Evolutionary conservation across 2,329 filamentous ascomycete genomes (phyloP), one percentile per base, ranked within the genome.

Genomic region (Cryoendolithus antarcticus): DNA sequence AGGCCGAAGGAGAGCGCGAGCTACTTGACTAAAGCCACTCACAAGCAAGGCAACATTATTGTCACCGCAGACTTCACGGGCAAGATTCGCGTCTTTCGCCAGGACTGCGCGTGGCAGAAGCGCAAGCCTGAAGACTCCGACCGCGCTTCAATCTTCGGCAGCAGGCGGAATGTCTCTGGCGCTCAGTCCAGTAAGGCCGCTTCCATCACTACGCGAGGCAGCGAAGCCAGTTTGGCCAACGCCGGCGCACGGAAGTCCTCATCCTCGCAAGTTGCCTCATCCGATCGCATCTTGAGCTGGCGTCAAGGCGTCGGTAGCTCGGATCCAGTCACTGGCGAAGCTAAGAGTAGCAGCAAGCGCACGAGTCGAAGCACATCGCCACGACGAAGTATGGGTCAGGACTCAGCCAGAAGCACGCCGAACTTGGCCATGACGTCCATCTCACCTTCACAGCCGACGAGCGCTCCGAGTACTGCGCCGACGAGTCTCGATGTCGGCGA

Each of bases 71-170:
- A 95, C 57, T 85, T 86, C 51, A 78, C 77, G 1, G 91, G 91
- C 29, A 75, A 77, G 19, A 91, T 98, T 63, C 95, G 95, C 57
- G 82, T 96, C 1, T 95, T 95, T 56, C 76, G 91, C 12, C 89
- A 96, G 60, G 91, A 98, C 57, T 95, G 89, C 56, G 91, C 89
- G 0, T 85, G 74, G 50, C 62, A 70, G 35, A 94, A 93, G 61
- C 72, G 75, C 40, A 73, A 78, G 40, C 53, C 58, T 41, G 84
- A 86, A 40, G 74, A 71, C 30, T 89, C 81, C 80, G 86, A 94
- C 49, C 77, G 80, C 0, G 72, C 74, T 1, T 89, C 82, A 10
- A 76, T 76, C 6, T 82, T 93, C 50, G 86, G 83, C 7, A 63
- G 58, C 30, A 57, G 62, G 45, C 67, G 59, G 40, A 27, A 27